Base-by-base conservation (phyloP, 2,329 filamentous ascomycete species). In the Cladophialophora immunda region DNA sequence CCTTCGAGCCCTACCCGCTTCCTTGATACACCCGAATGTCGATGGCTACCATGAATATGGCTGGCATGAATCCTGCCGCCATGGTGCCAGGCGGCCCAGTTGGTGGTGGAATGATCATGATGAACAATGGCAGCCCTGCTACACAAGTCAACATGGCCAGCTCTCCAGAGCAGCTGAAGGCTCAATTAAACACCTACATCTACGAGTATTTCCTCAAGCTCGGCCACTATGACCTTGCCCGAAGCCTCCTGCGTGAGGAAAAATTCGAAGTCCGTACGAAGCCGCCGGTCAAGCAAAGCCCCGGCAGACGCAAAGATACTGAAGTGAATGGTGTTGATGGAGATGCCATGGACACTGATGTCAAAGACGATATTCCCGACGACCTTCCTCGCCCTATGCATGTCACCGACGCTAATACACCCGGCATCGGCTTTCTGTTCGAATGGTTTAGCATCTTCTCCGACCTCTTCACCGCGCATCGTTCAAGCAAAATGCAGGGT, bases 361-460 rank as follows among this genome's bases (percentile, higher is more conserved):
- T 83, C 68, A 95, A 95, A 81, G 91, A 94, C 72, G 90, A 91
- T 70, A 85, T 91, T 52, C 92, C 92, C 0, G 87, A 90, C 65
- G 93, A 97, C 75, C 85, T 98, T 45, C 94, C 94, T 4, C 85
- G 80, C 27, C 80, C 81, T 17, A 78, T 74, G 62, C 64, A 73
- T 87, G 5, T 88, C 89, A 13, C 85, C 84, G 76, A 86, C 86
- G 57, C 86, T 62, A 91, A 90, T 74, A 91, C 87, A 69, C 92
- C 92, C 25, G 66, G 68, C 9, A 60, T 67, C 29, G 72, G 72
- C 29, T 98, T 99, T 75, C 84, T 99, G n/a, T 91, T 93, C 73
- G 95, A 98, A 75, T 99, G 95, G 95, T 99, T 96, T 83, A 92
- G 90, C 76, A 86, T 97, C 60, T 99, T 99, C 79, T 98, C 93